Percentiles rank a stretch among this genome's conserved stretches.
Conservation (phyloP, 2,329 filamentous ascomycete species). For the Penicillium sp. region DNA sequence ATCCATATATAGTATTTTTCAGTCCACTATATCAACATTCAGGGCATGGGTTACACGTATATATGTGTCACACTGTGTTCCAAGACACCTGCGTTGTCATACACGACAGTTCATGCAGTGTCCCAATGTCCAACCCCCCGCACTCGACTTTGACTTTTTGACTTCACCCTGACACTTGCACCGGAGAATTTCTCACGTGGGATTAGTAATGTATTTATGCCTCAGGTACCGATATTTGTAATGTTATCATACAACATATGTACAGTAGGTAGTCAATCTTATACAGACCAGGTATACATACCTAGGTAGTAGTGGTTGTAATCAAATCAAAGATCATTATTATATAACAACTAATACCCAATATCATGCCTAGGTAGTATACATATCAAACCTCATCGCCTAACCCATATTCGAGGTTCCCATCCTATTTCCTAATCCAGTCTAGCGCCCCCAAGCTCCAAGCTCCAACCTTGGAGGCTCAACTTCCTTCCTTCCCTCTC, state of each 20-base stretch:
- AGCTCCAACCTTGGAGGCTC: background rate
- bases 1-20: background rate
- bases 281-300: no score
- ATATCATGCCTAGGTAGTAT: no score
- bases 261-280: no score
- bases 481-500: background rate
- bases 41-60: background rate
- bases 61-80: background rate
- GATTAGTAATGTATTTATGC: background rate
- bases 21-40: no score
- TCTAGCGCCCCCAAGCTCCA: background rate
- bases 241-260: no score
- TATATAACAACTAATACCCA: no score
- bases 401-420: background rate
- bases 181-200: background rate
- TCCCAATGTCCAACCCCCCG: no score
- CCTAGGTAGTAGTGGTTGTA: no score
- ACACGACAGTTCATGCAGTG: no score
- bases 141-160: no score
- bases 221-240: no score
- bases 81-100: background rate
- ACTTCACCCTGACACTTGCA: background rate
- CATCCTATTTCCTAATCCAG: background rate
- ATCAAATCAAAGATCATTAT: no score
- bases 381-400: background rate